Percentiles rank a stretch among this genome's conserved stretches.
phyloP scores from a whole-genome alignment of 495 filamentous ascomycete species.

The Aspergillus wentii region DNA sequence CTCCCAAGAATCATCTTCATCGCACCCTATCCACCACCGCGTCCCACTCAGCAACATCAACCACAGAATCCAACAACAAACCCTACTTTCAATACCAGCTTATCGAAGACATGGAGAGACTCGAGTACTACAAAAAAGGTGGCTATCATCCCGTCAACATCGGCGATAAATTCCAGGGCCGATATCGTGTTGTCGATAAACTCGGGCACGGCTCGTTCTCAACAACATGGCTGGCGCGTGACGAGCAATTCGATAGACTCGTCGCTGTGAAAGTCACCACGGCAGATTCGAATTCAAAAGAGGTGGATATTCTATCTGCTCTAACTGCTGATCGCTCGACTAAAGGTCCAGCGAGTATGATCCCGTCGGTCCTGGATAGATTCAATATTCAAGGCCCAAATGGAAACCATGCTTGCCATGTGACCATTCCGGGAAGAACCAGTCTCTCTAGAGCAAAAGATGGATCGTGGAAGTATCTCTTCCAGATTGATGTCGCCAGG shows the following conservation, averaged over 20 bases:
- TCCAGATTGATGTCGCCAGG: conserved; percentile 36
- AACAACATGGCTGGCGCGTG: conserved; percentile 28
- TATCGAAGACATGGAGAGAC: conserved; percentile 23
- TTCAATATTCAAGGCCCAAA: conserved; percentile 40
- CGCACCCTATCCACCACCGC: conserved; percentile 13
- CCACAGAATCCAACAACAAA: conserved; percentile 7
- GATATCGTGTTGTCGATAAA: conserved; percentile 31
- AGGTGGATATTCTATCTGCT: conserved; percentile 17
- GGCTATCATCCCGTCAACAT: conserved; percentile 31
- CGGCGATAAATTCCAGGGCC: conserved; percentile 27
- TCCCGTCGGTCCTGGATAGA: conserved; percentile 33
- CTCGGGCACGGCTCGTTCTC: conserved; percentile 30
- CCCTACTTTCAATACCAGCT: conserved; percentile 20
- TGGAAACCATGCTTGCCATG: conserved; percentile 36
- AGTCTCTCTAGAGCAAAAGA: conserved; percentile 28
- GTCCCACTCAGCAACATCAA: conserved; percentile 14
- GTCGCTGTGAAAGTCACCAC: conserved; percentile 31
- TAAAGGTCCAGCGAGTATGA: conserved; percentile 15
- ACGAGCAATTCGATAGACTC: conserved; percentile 19
- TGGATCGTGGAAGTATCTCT: conserved; percentile 24
- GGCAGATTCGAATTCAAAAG: conserved; percentile 19
- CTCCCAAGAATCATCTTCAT: conserved; percentile 6
- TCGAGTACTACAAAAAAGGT: conserved; percentile 25
- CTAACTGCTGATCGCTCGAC: conserved; percentile 9
- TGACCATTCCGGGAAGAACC: conserved; percentile 24